Base-by-base conservation (phyloP, 192 early-diverging fungal genomes). In the Backusella westeae region DNA sequence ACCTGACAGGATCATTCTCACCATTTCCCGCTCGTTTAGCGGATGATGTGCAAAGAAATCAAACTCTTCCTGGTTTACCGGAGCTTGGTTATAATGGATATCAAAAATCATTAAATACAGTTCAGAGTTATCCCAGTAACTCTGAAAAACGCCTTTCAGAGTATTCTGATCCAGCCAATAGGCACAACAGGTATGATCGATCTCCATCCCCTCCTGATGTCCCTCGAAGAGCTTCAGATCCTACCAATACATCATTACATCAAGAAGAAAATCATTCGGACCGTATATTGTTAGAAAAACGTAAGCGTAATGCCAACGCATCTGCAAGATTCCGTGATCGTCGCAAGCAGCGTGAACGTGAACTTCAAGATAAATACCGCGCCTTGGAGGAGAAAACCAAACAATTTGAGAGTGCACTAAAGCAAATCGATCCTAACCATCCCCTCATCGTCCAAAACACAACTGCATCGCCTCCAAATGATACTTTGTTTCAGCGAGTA, bases 301-400 rank as follows among this genome's bases (percentile, higher is more conserved):
- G 90, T 72, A 83, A 86, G 59, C 80, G 90, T 56, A 91, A 91
- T 53, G 90, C 90, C 26, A 89, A 83, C 65, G 90, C 90, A 0
- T 90, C 89, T 8, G 89, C 90, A 6, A 71, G 90, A 42, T 91
- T 91, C 75, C 84, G 90, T 56, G 88, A 89, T 67, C 89, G 90
- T 2, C 85, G 90, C 72, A 91, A 91, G 68, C 86, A 89, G 72
- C 84, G 89, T 14, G 90, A 90, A 75, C 79, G 85, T 36, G 90
- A 89, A 42, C 83, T 89, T 74, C 80, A 84, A 21, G 80, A 85
- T 17, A 82, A 85, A 75, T 91, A 88, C 69, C 41, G 84, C 74
- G 81, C 80, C 15, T 75, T 91, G 12, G 89, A 91, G 71, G 23
- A 42, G 14, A 67, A 78, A 21, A 74, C 79, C 14, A 74, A 72